These are phyloP conservation scores for Paecilomyces sp. DNA, from an alignment of 2,329 filamentous ascomycete species.

Conservation along the genomic window DNA sequence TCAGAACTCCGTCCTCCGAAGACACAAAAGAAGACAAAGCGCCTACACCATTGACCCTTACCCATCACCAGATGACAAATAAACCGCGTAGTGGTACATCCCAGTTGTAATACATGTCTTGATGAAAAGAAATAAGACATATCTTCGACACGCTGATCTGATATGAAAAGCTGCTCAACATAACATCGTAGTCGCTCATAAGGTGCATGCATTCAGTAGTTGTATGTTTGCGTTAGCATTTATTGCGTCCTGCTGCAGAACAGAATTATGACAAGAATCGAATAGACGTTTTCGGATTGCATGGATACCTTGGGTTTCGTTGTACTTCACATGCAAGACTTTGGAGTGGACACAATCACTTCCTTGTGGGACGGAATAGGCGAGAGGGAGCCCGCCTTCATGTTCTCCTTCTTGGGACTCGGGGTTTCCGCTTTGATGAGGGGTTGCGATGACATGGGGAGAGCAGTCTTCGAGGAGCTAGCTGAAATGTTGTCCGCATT, in stretches of 20 bases:
- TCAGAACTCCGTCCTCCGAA: background rate
- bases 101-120: background rate
- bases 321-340: constrained; percentile 19
- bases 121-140: background rate
- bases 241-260: background rate
- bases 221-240: background rate
- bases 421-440: constrained; percentile 28
- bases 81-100: background rate
- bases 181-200: background rate
- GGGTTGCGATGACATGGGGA: constrained; percentile 21
- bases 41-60: background rate
- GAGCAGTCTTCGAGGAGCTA: constrained; percentile 27
- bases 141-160: background rate
- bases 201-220: background rate
- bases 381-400: constrained; percentile 29
- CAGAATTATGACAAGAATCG: background rate
- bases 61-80: background rate
- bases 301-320: too few species aligned
- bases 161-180: background rate
- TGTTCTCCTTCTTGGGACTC: constrained; percentile 34
- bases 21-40: background rate
- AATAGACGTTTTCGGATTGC: background rate
- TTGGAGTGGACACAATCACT: constrained; percentile 27
- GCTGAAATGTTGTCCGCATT: constrained; percentile 23
- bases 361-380: constrained; percentile 33